Conservation (phyloP, 2,329 filamentous ascomycete species). For the Penicillium brevicompactum region DNA sequence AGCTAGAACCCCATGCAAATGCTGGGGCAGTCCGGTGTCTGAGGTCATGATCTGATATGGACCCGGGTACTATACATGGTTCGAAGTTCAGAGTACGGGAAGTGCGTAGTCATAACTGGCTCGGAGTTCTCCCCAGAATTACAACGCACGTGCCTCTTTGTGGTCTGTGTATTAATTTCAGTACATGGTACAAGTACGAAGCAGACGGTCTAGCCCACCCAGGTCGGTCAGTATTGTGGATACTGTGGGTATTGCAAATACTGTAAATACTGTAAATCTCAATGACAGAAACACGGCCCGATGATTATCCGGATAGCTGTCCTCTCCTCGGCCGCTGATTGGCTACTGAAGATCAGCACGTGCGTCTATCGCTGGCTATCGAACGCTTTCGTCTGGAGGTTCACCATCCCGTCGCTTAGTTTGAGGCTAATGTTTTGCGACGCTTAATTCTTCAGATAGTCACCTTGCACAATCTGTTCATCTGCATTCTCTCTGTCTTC, state of each 20-base stretch:
- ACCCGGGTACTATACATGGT: neutral
- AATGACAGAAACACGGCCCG: neutral
- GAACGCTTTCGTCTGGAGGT: constrained; percentile 5
- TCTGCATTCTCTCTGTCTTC: neutral
- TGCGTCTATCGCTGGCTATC: constrained; percentile 13
- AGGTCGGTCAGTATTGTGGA: too few relatives aligned
- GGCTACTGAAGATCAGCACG: neutral
- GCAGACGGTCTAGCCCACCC: constrained; percentile 3
- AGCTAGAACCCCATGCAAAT: constrained; percentile 35
- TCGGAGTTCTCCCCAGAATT: too few relatives aligned
- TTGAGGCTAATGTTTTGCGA: neutral
- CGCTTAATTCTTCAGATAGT: neutral
- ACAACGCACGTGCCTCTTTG: too few relatives aligned
- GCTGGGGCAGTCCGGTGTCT: constrained; percentile 22
- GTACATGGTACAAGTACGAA: neutral
- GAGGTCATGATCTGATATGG: neutral
- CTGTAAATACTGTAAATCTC: neutral
- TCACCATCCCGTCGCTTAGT: neutral
- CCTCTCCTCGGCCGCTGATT: neutral
- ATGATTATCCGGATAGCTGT: constrained; percentile 4
- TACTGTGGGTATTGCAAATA: neutral
- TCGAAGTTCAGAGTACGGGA: neutral
- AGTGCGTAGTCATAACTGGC: too few relatives aligned
- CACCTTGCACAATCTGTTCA: neutral
- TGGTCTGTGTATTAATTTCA: too few relatives aligned